Base-by-base conservation (phyloP, 176 grass and related monocot species). In the Ensete glaucum region DNA sequence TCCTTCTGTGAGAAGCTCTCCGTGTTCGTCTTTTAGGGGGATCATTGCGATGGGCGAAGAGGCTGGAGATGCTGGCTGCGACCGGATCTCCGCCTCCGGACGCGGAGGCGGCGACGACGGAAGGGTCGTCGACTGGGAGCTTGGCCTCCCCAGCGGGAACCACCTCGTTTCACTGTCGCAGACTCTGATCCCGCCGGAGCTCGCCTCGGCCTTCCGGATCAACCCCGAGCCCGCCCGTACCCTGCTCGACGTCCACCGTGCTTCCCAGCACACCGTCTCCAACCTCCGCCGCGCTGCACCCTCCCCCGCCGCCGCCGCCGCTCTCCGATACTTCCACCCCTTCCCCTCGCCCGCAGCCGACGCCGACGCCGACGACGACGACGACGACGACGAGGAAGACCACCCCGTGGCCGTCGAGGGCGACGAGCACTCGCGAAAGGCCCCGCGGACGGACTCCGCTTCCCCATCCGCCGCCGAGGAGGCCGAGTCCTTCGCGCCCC, bases 171-270 rank as follows among this genome's bases (percentile, higher is more conserved):
- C 88, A 12, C 86, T 99, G 1, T 85, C 85, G 9, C 86, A 87
- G 86, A 72, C 85, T n/a, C 86, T 99, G 50, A 82, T 99, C 19
- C 84, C 95, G 1, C 76, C 86, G 8, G 80, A 82, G 0, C 80
- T 98, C 4, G 95, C 95, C 0, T 80, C 90, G 0, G 90, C 88
- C 22, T 99, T 99, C 80, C 82, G 88, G 73, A 94, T 99, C 84
- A 79, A 80, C 75, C 88, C 90, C 51, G 90, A 99, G 67, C 88
- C 86, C 2, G 81, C 86, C 0, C 88, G 84, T 0, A 89, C 90
- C 8, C 70, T 71, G 1, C 66, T 94, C 9, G 95, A 99, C 75
- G 80, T 99, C 68, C 84, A 86, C 82, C 82, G 86, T 14, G 90
- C 94, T 1, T 92, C 90, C 48, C 76, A 73, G 11, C 68, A 85